These are phyloP conservation scores for Lactarius deliciosus DNA, from an alignment of 768 basidiomycete genomes.

Conservation along the genomic window DNA sequence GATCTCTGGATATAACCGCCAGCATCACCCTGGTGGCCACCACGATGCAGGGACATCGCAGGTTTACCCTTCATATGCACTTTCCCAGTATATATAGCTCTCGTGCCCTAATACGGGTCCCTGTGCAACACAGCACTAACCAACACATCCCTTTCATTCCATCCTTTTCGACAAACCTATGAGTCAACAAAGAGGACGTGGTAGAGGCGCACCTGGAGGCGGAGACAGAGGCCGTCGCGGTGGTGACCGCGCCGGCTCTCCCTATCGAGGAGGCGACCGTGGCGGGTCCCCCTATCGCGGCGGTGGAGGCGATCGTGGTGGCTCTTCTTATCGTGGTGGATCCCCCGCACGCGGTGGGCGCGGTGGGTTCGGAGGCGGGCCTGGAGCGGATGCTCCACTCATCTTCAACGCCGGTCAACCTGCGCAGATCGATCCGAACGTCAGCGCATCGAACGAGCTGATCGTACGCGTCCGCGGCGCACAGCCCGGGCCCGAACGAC, in stretches of 20 bases:
- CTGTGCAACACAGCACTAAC: background rate
- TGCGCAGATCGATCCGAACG: conserved; percentile 32
- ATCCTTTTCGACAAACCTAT: background rate
- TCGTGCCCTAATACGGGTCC: background rate
- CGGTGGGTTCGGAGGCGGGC: conserved; percentile 32
- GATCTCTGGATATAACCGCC: too few species aligned
- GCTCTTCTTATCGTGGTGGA: conserved; percentile 11
- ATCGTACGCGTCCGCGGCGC: conserved; percentile 31
- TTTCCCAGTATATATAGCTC: background rate
- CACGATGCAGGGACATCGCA: too few species aligned
- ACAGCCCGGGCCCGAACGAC: conserved; percentile 22
- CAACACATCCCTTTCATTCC: background rate
- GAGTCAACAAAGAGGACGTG: conserved; percentile 26
- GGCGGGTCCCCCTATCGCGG: conserved; percentile 7
- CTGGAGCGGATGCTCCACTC: conserved; percentile 21
- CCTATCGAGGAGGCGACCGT: conserved; percentile 8
- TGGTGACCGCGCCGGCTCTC: conserved; percentile 17
- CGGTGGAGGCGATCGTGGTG: conserved; percentile 27
- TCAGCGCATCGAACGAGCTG: conserved; percentile 34
- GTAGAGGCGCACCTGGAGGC: conserved; percentile 25
- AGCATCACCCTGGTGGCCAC: too few species aligned
- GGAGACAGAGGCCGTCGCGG: conserved; percentile 24
- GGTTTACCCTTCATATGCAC: background rate
- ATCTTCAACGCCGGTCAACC: conserved; percentile 28
- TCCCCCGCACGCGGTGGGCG: conserved; percentile 9